phyloP scores from a whole-genome alignment of 352 stramenopile species.

The Thraustochytrium sp. region DNA sequence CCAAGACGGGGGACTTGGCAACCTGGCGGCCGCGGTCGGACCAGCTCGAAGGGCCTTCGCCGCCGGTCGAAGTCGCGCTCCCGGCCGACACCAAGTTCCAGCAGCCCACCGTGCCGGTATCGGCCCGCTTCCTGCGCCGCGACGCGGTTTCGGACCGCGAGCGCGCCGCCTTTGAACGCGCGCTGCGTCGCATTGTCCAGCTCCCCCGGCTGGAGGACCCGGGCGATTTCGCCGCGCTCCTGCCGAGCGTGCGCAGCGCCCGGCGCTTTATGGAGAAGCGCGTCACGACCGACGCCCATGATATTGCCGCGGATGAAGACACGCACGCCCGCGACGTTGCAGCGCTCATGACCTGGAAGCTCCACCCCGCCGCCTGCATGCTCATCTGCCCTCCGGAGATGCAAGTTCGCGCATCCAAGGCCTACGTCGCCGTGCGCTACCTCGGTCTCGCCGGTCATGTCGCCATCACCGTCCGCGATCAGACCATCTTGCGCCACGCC shows the following conservation, averaged over 20 bases:
- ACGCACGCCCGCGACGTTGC: not conserved
- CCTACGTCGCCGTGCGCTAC: slow-evolving; percentile 32
- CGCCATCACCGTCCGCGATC: not conserved
- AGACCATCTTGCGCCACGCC: not conserved
- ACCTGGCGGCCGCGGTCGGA: not conserved
- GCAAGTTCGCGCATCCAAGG: not conserved
- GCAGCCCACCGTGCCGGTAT: not conserved
- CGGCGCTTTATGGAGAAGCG: slow-evolving; percentile 19
- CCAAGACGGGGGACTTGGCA: not conserved
- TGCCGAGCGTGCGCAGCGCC: not conserved
- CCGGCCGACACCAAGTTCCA: not conserved
- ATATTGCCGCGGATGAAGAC: not conserved
- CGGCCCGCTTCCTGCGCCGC: not conserved
- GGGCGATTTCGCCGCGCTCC: not conserved
- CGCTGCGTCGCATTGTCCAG: not conserved
- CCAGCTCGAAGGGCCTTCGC: not conserved
- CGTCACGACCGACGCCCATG: not conserved
- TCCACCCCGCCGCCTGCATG: not conserved
- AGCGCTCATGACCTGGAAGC: not conserved
- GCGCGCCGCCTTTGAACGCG: not conserved
- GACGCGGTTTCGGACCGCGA: not conserved
- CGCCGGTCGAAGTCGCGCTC: not conserved
- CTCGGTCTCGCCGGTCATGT: not conserved
- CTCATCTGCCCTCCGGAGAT: slow-evolving; percentile 15
- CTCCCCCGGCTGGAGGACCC: not conserved